A percentile compares a stretch with the other conserved stretches of the same genome.
These are phyloP conservation scores for Pontederia crassipes DNA, from an alignment of 176 grass and related monocot genomes.

Conservation along the genomic window DNA sequence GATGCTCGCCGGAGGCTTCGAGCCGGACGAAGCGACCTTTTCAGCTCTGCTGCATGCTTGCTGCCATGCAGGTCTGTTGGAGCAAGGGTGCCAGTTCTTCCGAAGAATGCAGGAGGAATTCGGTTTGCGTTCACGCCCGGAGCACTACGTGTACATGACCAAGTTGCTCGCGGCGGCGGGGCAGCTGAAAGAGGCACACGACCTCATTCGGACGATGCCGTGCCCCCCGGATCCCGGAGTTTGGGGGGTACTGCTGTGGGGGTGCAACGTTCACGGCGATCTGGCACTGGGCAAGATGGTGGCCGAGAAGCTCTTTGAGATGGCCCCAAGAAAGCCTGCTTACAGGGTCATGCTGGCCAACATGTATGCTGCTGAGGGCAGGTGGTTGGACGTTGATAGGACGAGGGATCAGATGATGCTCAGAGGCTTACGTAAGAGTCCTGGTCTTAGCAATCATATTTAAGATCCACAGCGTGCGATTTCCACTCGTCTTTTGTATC, in stretches of 20 bases:
- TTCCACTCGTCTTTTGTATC: no score
- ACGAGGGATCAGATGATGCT: conserved; percentile 23
- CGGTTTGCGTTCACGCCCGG: conserved; percentile 22
- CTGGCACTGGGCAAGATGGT: conserved; percentile 35
- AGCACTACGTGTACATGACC: conserved; percentile 71
- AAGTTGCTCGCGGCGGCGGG: conserved; percentile 52
- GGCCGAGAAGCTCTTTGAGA: conserved; percentile 39
- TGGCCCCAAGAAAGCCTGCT: conserved; percentile 39
- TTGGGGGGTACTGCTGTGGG: conserved; percentile 73
- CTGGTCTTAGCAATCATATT: conserved; percentile 38
- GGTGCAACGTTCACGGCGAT: conserved; percentile 48
- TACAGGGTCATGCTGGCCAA: conserved; percentile 74
- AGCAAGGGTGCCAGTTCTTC: conserved; percentile 53
- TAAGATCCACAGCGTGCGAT: background rate
- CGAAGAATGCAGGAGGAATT: conserved; percentile 53
- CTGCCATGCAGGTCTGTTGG: conserved; percentile 44
- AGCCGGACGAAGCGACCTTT: conserved; percentile 50
- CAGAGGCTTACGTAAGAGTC: conserved; percentile 29
- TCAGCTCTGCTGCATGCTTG: conserved; percentile 50
- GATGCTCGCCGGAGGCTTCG: conserved; percentile 30
- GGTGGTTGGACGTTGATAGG: conserved; percentile 50
- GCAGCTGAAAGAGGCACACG: conserved; percentile 44
- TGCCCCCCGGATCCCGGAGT: conserved; percentile 37
- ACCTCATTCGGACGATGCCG: conserved; percentile 53
- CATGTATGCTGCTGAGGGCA: conserved; percentile 49